Evolutionary conservation across 2,329 filamentous ascomycete genomes (phyloP), one percentile per base, ranked within the genome.

Genomic region (Arthrinium phaeospermum): DNA sequence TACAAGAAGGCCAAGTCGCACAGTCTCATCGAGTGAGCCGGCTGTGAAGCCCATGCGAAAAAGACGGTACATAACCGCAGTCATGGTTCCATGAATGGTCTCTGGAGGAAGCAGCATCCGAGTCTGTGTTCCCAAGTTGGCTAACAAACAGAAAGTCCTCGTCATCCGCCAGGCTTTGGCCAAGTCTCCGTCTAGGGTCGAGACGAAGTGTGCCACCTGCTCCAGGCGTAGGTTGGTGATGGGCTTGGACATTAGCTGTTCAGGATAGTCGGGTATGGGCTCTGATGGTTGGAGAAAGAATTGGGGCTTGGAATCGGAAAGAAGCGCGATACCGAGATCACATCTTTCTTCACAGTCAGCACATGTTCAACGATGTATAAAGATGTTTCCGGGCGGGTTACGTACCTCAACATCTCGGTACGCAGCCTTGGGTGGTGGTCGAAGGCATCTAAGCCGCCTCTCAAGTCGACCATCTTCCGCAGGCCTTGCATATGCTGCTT

Each of bases 31-130:
- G 6, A 75, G 67, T 0, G 80, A 80, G 16, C 74, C 75, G 2
- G 41, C 22, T 7, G 76, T 72, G 71, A 81, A 81, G 4, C 71
- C 68, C 78, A 81, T 81, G 46, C 77, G 67, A 24, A 85, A 74
- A 2, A 86, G 78, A 3, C 80, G 82, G 74, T 86, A 86, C 76
- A 82, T 82, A 41, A 83, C 78, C 22, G 83, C 81, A 2, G 76
- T 74, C 82, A 85, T 84, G 34, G 79, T 75, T 41, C 75, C 71
- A 16, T 78, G 70, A 27, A 79, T 76, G 4, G 71, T 64, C 6
- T 74, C 73, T 19, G 74, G 72, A 1, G 67, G 69, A 1, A 80
- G 75, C 45, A 68, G 68, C 24, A 69, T 71, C 7, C 75, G 47
- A 30, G 75, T 74, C 27, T 75, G 67, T 3, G 76, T 72, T 24